A percentile compares a stretch with the other conserved stretches of the same genome.
Conservation (phyloP, 805 yeast genomes). For the Komagataella ulmi region DNA sequence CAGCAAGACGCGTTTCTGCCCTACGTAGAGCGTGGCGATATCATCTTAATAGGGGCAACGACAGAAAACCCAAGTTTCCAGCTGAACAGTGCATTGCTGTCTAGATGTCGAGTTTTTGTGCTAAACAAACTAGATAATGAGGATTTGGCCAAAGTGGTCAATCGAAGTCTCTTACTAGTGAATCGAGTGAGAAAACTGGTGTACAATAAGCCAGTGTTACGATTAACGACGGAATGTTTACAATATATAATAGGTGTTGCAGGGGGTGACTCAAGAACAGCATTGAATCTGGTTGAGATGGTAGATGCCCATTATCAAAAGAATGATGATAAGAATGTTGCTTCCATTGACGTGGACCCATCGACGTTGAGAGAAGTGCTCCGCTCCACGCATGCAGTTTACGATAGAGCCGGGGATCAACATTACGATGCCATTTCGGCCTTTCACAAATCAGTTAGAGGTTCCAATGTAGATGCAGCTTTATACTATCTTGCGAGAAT, state of each 20-base stretch:
- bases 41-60: constrained; percentile 88
- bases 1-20: constrained; percentile 88
- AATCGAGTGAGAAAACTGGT: constrained; percentile 48
- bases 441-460: constrained; percentile 85
- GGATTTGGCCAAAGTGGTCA: constrained; percentile 40
- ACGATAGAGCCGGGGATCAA: constrained; percentile 80
- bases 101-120: constrained; percentile 74
- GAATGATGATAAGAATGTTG: constrained; percentile 16
- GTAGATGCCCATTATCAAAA: constrained; percentile 35
- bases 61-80: constrained; percentile 89
- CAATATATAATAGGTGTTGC: constrained; percentile 61
- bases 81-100: constrained; percentile 67
- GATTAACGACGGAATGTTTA: constrained; percentile 41
- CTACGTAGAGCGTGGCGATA: constrained; percentile 70
- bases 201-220: constrained; percentile 32
- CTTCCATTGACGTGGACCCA: constrained; percentile 12
- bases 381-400: constrained; percentile 41
- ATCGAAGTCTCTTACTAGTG: constrained; percentile 42
- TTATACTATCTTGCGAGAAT: constrained; percentile 76
- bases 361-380: constrained; percentile 23
- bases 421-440: constrained; percentile 96
- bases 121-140: constrained; percentile 34
- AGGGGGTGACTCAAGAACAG: constrained; percentile 83
- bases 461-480: constrained; percentile 83
- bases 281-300: constrained; percentile 69